Percentiles rank a stretch among this genome's conserved stretches.
phyloP scores from a whole-genome alignment of 257 asterid genomes.

The Solanum microdontum region DNA sequence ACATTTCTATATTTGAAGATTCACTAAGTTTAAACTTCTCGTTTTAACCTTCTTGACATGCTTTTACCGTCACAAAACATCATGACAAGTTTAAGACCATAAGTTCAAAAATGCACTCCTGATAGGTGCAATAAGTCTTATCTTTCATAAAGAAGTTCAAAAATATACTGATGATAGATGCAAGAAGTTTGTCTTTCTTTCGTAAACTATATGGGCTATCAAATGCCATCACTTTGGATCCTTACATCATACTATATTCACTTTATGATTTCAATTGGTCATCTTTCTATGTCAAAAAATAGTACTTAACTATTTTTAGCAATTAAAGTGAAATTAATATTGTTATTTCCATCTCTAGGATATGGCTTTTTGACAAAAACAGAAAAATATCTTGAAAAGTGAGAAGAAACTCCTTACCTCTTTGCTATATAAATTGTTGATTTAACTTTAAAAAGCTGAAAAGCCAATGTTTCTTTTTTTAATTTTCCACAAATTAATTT shows the following conservation, averaged over 20 bases:
- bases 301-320: background rate
- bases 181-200: background rate
- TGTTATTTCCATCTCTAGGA: background rate
- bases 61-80: background rate
- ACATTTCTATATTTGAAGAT: too few species aligned
- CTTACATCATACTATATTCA: background rate
- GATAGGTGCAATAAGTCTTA: too few species aligned
- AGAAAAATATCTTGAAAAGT: background rate
- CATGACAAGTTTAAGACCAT: background rate
- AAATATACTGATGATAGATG: background rate
- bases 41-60: background rate
- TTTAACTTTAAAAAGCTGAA: background rate
- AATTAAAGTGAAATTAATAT: background rate
- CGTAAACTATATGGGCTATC: fast-evolving
- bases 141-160: background rate
- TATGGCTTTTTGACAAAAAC: background rate
- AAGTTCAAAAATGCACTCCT: fast-evolving
- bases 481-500: background rate
- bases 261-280: background rate
- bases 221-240: background rate
- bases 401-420: background rate
- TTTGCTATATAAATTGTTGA: background rate
- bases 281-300: background rate
- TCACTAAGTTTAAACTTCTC: background rate
- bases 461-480: background rate